Conservation (phyloP, 2,329 filamentous ascomycete genomes). For the Emmonsiellopsis sp. region DNA sequence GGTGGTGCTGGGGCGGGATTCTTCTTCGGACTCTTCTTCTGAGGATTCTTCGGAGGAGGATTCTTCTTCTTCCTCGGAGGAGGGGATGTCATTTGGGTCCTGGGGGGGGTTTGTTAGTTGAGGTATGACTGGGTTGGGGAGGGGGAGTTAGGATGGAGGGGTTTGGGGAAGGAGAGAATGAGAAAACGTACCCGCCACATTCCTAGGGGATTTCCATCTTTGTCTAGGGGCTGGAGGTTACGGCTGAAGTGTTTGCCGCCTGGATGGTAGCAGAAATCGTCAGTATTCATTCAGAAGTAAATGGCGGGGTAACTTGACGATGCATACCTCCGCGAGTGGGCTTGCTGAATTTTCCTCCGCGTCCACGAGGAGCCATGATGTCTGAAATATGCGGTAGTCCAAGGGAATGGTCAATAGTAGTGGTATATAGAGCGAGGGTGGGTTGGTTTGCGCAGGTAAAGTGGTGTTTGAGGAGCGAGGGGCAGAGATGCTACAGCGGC, state of each 20-base stretch:
- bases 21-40: slow-evolving; percentile 39
- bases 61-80: slow-evolving; percentile 38
- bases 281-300: not conserved
- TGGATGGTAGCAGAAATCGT: slow-evolving; percentile 30
- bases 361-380: slow-evolving; percentile 51
- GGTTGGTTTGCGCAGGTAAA: not conserved
- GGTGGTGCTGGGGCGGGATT: slow-evolving; percentile 41
- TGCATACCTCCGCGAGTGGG: slow-evolving; percentile 75
- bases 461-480: slow-evolving; percentile 1
- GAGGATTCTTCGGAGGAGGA: slow-evolving; percentile 29
- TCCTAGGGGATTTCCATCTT: slow-evolving; percentile 77
- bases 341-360: slow-evolving; percentile 91
- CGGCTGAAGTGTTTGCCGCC: slow-evolving; percentile 94
- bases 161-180: slow-evolving; percentile 4
- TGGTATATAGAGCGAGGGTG: not conserved
- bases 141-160: not conserved
- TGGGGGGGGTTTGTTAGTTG: slow-evolving; percentile 8
- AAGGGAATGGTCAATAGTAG: slow-evolving; percentile 6
- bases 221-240: slow-evolving; percentile 78
- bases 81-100: slow-evolving; percentile 27
- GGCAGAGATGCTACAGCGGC: slow-evolving; percentile 8
- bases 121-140: not conserved
- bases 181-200: slow-evolving; percentile 64
- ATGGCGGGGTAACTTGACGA: not conserved
- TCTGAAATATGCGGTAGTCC: not conserved